Conservation (phyloP, 768 basidiomycete species). For the Hypholoma fasciculare region DNA sequence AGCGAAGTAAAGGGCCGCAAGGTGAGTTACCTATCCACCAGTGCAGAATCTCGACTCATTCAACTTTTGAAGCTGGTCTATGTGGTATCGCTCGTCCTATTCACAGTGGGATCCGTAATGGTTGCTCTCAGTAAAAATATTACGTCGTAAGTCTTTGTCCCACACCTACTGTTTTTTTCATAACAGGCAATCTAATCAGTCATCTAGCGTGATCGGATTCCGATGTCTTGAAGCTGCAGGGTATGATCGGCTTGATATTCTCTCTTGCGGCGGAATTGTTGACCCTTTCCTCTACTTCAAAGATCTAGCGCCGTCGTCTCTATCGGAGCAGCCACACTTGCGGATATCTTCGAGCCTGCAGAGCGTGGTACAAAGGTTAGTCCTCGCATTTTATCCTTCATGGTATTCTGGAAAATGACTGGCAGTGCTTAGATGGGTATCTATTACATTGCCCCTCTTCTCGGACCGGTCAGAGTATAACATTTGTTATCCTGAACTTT, state of each 20-base stretch:
- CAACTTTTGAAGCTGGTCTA: conserved; percentile 44
- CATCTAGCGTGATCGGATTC: conserved; percentile 59
- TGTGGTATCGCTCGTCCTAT: conserved; percentile 49
- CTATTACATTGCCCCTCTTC: conserved; percentile 77
- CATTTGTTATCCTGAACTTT: background rate
- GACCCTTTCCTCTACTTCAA: background rate
- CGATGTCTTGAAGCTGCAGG: conserved; percentile 67
- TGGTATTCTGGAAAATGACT: background rate
- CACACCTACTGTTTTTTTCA: background rate
- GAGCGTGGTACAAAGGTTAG: conserved; percentile 67
- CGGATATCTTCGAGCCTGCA: conserved; percentile 73
- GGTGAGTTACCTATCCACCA: conserved; percentile 30
- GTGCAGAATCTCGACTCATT: background rate
- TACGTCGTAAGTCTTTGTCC: conserved; percentile 32
- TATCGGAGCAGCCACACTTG: conserved; percentile 77
- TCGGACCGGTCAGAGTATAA: conserved; percentile 54
- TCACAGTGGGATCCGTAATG: conserved; percentile 52
- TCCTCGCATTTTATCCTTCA: background rate
- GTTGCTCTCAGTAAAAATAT: conserved; percentile 51
- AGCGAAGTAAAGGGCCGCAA: conserved; percentile 79
- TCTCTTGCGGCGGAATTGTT: background rate
- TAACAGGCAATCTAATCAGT: background rate
- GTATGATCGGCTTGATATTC: conserved; percentile 28
- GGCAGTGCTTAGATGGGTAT: conserved; percentile 57
- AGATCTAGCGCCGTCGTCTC: conserved; percentile 68